Base-by-base conservation (phyloP, 1,139 yeast species). In the Yamadazyma taylorii region DNA sequence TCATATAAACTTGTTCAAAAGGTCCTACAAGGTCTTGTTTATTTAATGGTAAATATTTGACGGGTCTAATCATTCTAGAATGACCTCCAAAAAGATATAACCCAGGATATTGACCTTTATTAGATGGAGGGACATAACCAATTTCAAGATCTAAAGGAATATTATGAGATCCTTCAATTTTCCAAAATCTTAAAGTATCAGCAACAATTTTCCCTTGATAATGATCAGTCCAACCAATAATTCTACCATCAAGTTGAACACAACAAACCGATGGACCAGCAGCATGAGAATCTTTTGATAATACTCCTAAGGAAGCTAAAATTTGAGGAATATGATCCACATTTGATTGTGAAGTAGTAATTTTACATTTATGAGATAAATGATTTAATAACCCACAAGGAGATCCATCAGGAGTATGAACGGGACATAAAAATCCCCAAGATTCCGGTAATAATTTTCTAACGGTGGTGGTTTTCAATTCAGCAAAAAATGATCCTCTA, bases 391-490 rank as follows among this genome's bases (percentile, higher is more conserved):
- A 73, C 68, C 99, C 99, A 83, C 99, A 92, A 16, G 99, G 99
- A 35, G 97, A 86, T 55, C 99, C 99, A 85, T 92, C 99, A 3
- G 99, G 99, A 12, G 99, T 92, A 66, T 92, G 98, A 13, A 94
- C 98, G 15, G 99, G 98, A 69, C 99, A 94, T 52, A 94, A 68
- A 75, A 92, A 94, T 5, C 97, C 97, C 99, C 99, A 92, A 1
- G 96, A 86, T 65, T 92, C 99, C 0, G 99, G 99, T 42, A 92
- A 75, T 55, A 92, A 73, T 62, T 92, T 92, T 72, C 99, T 82
- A 36, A 92, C 99, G 1, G 98, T 85, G 19, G 98, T 94, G 27
- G 98, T 92, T 61, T 94, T 92, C 66, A 92, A 78, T 65, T 92
- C 96, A 31, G 99, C 97, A 62, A 92, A 92, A 82, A 92, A 92